These are phyloP conservation scores for Citrus cavaleriei DNA, from an alignment of 345 rosid species.

Conservation along the genomic window DNA sequence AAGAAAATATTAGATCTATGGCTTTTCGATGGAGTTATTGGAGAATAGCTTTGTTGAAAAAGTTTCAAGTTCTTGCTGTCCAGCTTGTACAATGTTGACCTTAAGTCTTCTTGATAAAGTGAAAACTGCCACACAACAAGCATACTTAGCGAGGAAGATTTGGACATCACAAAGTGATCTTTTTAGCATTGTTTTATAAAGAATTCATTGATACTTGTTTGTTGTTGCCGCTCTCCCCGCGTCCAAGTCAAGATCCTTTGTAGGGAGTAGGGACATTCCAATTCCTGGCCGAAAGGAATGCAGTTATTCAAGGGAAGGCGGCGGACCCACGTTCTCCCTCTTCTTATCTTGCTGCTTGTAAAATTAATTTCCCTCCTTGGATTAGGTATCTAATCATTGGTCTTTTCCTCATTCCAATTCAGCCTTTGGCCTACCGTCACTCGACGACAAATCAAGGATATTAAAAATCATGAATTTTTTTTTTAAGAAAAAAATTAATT, in stretches of 20 bases:
- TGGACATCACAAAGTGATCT: neutral
- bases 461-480: too few species aligned
- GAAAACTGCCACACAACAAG: neutral
- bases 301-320: neutral
- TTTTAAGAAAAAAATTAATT: too few species aligned
- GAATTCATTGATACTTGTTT: neutral
- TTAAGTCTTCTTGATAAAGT: neutral
- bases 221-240: neutral
- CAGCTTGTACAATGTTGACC: neutral
- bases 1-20: neutral
- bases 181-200: neutral
- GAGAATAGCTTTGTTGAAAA: neutral
- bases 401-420: neutral
- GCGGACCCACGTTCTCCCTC: neutral
- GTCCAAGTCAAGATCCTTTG: slow-evolving; percentile 6
- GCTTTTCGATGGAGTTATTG: neutral
- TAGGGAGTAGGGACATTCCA: neutral
- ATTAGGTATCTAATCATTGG: neutral
- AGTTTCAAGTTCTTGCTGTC: neutral
- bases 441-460: neutral
- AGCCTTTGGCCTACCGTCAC: neutral
- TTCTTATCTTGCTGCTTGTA: neutral
- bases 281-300: slow-evolving; percentile 23
- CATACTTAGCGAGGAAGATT: neutral
- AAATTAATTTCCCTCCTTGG: neutral